Evolutionary conservation across 2,329 filamentous ascomycete species (phyloP), one percentile per base, ranked within the genome.

Genomic region (Leptographium radiaticola): DNA sequence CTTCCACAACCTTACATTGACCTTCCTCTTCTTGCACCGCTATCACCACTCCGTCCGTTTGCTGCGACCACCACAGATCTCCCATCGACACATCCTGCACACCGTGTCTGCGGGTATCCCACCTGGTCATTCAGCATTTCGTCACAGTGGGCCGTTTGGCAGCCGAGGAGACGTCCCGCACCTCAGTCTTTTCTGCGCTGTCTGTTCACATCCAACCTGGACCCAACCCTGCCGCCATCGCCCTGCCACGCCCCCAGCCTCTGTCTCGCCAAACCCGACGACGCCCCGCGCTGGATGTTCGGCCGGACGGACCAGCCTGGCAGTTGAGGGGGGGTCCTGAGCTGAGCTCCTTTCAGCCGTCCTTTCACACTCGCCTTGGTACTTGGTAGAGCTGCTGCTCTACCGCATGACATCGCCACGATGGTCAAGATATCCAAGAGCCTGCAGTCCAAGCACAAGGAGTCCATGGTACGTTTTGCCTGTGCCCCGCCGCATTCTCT

Each of bases 391-490:
- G 49, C 43, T 50, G n/a, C 13, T 49, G 45, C 39, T 49, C 45
- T 16, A n/a, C 43, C 25, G 30, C 50, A 36, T 9, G 31, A 38
- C 44, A 36, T 45, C 38, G 49, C 12, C 44, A 81, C 61, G 63
- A 85, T 85, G 82, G 81, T 78, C 65, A 83, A 80, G 71, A 84
- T 85, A 64, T 80, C 75, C 55, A 85, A 84, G 71, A 70, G 74
- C 60, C 80, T 84, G 71, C 80, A 83, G 69, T 65, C 74, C 56
- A 84, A 84, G 71, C 81, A 85, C 66, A 75, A 74, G 70, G 81
- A 84, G 69, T 83, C 79, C 34, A 64, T 83, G 75, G 81, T 85
- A 71, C 68, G 77, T 67, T 56, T 34, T 54, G 15, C 12, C 18
- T 39, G 12, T 40, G 11, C 25, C 42, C 40, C 40, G 2, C n/a